Conservation (phyloP, 805 yeast species). For the Candida wancherniae region DNA sequence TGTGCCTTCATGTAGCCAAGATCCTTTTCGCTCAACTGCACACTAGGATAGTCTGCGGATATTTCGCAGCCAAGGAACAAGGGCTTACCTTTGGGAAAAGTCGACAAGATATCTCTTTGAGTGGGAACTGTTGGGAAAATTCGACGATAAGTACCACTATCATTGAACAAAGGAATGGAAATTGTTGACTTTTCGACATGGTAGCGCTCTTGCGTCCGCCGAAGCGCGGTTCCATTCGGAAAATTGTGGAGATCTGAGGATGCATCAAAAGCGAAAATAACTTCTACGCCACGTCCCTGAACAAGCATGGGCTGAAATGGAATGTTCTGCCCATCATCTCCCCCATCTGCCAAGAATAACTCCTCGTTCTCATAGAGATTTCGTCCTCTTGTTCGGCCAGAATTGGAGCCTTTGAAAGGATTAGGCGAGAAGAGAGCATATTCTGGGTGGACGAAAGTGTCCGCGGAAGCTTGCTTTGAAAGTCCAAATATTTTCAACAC, state of each 20-base stretch:
- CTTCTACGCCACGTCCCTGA: constrained; percentile 31
- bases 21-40: constrained; percentile 1
- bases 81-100: constrained; percentile 23
- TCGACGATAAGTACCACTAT: background rate
- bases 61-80: constrained; percentile 42
- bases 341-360: constrained; percentile 42
- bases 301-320: constrained; percentile 44
- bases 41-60: constrained; percentile 23
- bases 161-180: constrained; percentile 6
- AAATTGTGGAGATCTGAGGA: constrained; percentile 50
- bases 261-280: constrained; percentile 39
- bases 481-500: constrained; percentile 12
- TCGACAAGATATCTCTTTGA: constrained; percentile 18
- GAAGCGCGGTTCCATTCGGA: constrained; percentile 57
- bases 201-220: constrained; percentile 32
- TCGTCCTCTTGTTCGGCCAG: constrained; percentile 13
- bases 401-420: constrained; percentile 41
- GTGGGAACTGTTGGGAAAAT: constrained; percentile 36
- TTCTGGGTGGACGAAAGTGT: constrained; percentile 47
- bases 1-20: constrained; percentile 3
- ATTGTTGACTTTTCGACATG: constrained; percentile 15
- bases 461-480: constrained; percentile 5
- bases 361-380: constrained; percentile 14
- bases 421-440: constrained; percentile 60
- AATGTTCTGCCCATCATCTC: constrained; percentile 46